Percentiles rank a stretch among this genome's conserved stretches.
These are phyloP conservation scores for Aspergillus udagawae DNA, from an alignment of 2,329 filamentous ascomycete genomes.

Conservation along the genomic window DNA sequence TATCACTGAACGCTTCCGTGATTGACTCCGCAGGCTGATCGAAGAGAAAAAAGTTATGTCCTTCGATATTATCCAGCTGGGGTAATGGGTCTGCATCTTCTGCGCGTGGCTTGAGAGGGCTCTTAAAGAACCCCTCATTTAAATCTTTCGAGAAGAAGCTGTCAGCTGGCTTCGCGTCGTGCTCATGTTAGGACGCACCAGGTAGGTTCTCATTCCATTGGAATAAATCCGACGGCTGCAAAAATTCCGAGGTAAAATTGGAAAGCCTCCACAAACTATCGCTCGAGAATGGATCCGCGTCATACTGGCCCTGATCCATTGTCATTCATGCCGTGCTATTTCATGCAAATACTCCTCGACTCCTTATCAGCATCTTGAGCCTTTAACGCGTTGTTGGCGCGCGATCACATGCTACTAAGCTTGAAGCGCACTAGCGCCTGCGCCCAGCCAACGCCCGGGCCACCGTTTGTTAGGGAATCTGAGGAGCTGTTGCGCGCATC, in stretches of 20 bases:
- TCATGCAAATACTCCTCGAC: slow-evolving; percentile 8
- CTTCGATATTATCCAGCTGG: slow-evolving; percentile 30
- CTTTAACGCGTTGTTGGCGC: slow-evolving; percentile 19
- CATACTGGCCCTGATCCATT: slow-evolving; percentile 25
- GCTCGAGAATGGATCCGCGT: slow-evolving; percentile 32
- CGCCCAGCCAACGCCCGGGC: slow-evolving; percentile 17
- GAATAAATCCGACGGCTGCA: slow-evolving; percentile 35
- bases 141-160: slow-evolving; percentile 17
- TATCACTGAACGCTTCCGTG: slow-evolving; percentile 17
- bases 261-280: slow-evolving; percentile 36
- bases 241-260: slow-evolving; percentile 32
- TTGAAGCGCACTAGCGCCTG: slow-evolving; percentile 8
- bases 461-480: slow-evolving; percentile 26
- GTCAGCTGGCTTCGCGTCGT: not conserved
- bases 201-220: slow-evolving; percentile 33
- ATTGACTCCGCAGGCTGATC: slow-evolving; percentile 17
- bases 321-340: slow-evolving; percentile 7
- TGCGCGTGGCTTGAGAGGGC: slow-evolving; percentile 15
- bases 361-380: slow-evolving; percentile 2
- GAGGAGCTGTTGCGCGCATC: slow-evolving; percentile 1
- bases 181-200: slow-evolving; percentile 21
- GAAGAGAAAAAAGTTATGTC: slow-evolving; percentile 16
- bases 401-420: slow-evolving; percentile 18
- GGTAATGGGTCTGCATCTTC: slow-evolving; percentile 26
- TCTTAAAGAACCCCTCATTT: slow-evolving; percentile 22